phyloP scores from a whole-genome alignment of 108 stramenopile genomes.

The Cylindrotheca closterium region DNA sequence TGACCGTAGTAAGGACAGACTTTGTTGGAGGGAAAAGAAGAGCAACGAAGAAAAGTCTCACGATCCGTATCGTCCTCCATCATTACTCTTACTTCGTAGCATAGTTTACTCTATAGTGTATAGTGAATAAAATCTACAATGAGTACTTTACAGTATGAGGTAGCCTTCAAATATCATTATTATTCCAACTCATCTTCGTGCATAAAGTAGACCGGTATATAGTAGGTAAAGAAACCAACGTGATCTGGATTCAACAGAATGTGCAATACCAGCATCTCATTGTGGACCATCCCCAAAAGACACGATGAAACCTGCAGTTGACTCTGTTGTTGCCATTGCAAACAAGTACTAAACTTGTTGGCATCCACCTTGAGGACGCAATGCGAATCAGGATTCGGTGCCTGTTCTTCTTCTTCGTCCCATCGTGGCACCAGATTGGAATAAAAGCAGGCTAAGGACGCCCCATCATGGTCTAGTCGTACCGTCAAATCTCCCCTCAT shows the following conservation, averaged over 20 bases:
- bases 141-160: too few relatives aligned
- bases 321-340: slow-evolving; percentile 78
- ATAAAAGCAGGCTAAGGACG: slow-evolving; percentile 31
- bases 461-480: slow-evolving; percentile 28
- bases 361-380: slow-evolving; percentile 85
- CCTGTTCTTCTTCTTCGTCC: slow-evolving; percentile 15
- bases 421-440: slow-evolving; percentile 21
- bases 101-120: too few relatives aligned
- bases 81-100: too few relatives aligned
- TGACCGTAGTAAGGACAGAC: too few relatives aligned
- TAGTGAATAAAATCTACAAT: too few relatives aligned
- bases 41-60: too few relatives aligned
- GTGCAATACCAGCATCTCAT: slow-evolving; percentile 86
- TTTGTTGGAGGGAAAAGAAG: too few relatives aligned
- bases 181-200: slow-evolving; percentile 23
- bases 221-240: slow-evolving; percentile 83
- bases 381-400: slow-evolving; percentile 11
- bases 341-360: slow-evolving; percentile 60
- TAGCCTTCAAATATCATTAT: too few relatives aligned
- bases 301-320: slow-evolving; percentile 52
- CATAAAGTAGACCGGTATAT: slow-evolving; percentile 66
- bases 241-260: slow-evolving; percentile 61
- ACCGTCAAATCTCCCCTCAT: slow-evolving; percentile 37
- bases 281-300: slow-evolving; percentile 75
- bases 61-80: too few relatives aligned